Percentiles rank a stretch among this genome's conserved stretches.
These are phyloP conservation scores for Psilocybe cubensis DNA, from an alignment of 768 basidiomycete species.

Conservation along the genomic window DNA sequence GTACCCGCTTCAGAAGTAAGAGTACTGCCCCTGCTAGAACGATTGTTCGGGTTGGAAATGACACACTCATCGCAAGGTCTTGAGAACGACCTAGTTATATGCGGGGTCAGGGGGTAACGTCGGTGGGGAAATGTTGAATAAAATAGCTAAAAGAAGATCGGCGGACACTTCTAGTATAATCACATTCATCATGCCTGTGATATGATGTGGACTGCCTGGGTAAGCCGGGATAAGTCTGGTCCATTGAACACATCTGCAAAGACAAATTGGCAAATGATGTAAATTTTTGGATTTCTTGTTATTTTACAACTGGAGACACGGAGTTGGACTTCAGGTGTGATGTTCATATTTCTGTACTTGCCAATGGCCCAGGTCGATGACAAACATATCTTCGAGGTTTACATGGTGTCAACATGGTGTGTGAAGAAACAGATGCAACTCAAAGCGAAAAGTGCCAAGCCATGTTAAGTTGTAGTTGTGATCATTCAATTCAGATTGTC, in stretches of 20 bases:
- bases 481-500: too few relatives aligned
- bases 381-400: too few relatives aligned
- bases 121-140: neutral
- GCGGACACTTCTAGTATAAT: neutral
- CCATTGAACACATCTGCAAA: neutral
- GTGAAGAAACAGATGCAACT: too few relatives aligned
- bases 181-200: conserved; percentile 4
- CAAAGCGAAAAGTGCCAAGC: too few relatives aligned
- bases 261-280: neutral
- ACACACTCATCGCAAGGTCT: neutral
- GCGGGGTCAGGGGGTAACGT: neutral
- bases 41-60: neutral
- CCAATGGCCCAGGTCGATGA: too few relatives aligned
- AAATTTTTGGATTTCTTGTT: neutral
- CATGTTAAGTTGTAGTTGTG: too few relatives aligned
- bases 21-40: conserved; percentile 16
- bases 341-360: too few relatives aligned
- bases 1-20: conserved; percentile 8
- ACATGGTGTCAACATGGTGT: too few relatives aligned
- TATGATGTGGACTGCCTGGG: neutral
- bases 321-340: too few relatives aligned
- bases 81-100: conserved; percentile 3
- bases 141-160: neutral
- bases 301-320: too few relatives aligned
- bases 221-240: neutral